These are phyloP conservation scores for Saturnispora saitoi DNA, from an alignment of 805 yeast genomes.

Conservation along the genomic window DNA sequence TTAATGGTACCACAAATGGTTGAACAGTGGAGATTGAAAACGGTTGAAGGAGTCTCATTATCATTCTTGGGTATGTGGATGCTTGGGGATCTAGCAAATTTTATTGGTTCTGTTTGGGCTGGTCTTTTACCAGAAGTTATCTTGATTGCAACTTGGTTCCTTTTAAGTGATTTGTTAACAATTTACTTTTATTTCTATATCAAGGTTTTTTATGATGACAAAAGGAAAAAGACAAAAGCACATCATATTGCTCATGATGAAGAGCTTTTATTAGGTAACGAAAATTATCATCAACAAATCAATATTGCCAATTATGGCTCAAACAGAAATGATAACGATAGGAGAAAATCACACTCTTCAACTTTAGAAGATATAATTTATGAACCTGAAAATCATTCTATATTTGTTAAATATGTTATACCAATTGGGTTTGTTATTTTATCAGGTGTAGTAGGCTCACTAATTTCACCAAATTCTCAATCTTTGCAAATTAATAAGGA, in stretches of 20 bases:
- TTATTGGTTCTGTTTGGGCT: constrained; percentile 65
- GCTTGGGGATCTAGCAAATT: constrained; percentile 60
- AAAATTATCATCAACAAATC: not conserved
- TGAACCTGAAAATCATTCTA: constrained; percentile 38
- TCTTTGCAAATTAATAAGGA: constrained; percentile 9
- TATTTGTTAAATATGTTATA: constrained; percentile 42
- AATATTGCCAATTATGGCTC: not conserved
- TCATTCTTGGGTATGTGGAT: constrained; percentile 64
- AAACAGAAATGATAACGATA: constrained; percentile 6
- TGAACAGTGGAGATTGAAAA: constrained; percentile 70
- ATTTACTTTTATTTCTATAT: constrained; percentile 56
- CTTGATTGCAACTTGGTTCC: constrained; percentile 67
- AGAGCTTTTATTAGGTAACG: constrained; percentile 25
- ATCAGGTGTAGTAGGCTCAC: constrained; percentile 56
- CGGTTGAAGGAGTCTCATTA: constrained; percentile 69
- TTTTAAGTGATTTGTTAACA: constrained; percentile 61
- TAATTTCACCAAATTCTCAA: constrained; percentile 34
- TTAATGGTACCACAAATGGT: constrained; percentile 66
- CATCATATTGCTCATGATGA: constrained; percentile 18
- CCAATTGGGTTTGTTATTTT: constrained; percentile 55
- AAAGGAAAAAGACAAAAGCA: constrained; percentile 12
- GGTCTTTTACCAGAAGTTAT: constrained; percentile 60
- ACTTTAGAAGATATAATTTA: constrained; percentile 43
- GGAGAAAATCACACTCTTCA: constrained; percentile 31
- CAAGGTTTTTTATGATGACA: constrained; percentile 35